Percentiles rank a stretch among this genome's conserved stretches.
Evolutionary conservation across 2,329 filamentous ascomycete genomes (phyloP).

Genomic region (Epichloe elymi): DNA sequence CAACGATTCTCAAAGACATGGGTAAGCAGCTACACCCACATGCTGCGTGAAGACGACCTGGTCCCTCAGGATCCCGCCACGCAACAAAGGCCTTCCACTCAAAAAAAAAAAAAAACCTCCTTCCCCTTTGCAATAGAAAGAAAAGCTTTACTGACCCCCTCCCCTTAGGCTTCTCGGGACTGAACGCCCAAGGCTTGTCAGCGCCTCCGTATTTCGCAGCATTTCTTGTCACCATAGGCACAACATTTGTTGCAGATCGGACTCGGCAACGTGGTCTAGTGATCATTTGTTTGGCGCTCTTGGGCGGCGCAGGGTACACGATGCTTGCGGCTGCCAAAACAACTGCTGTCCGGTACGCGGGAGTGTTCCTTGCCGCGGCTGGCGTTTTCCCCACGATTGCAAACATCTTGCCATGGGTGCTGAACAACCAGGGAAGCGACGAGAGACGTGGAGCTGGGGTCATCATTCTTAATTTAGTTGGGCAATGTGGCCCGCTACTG

Average conservation of each 20-base stretch:
- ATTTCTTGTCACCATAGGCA: slow-evolving; percentile 9
- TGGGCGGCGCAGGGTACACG: slow-evolving; percentile 5
- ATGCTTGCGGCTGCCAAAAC: slow-evolving; percentile 3
- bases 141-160: not conserved
- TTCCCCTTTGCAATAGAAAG: no score
- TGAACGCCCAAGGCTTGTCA: slow-evolving; percentile 10
- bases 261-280: slow-evolving; percentile 7
- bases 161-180: slow-evolving; percentile 8
- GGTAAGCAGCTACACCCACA: slow-evolving; percentile 2
- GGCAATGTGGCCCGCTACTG: slow-evolving; percentile 7
- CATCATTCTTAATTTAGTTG: slow-evolving; percentile 5
- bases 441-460: slow-evolving; percentile 6
- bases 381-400: slow-evolving; percentile 6
- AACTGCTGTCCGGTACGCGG: slow-evolving; percentile 2
- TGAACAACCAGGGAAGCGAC: slow-evolving; percentile 7
- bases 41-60: no score
- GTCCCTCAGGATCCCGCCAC: no score
- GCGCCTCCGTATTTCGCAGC: slow-evolving; percentile 9
- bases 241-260: slow-evolving; percentile 8
- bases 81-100: no score
- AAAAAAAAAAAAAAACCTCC: not conserved
- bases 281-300: slow-evolving; percentile 3
- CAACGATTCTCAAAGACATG: slow-evolving; percentile 11
- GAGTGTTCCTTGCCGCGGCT: slow-evolving; percentile 3
- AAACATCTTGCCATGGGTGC: slow-evolving; percentile 5